These are phyloP conservation scores for Paraurostyla sp. DNA, from an alignment of 73 alveolate genomes.

Conservation along the genomic window DNA sequence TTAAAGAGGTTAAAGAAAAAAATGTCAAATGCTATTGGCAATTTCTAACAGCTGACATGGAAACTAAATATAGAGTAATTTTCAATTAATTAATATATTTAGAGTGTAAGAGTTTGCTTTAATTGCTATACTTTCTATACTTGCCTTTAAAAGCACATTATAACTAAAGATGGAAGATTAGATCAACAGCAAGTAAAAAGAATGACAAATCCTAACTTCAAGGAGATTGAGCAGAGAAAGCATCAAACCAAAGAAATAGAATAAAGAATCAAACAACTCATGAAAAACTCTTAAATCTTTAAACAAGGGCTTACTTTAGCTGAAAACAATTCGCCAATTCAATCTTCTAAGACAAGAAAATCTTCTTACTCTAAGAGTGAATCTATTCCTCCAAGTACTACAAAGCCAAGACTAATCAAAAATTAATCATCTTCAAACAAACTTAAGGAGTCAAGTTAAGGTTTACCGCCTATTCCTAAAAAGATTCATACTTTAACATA, in stretches of 20 bases:
- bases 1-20: neutral
- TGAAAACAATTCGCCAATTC: neutral
- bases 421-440: too few relatives aligned
- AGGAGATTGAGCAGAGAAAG: constrained; percentile 24
- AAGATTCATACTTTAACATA: too few relatives aligned
- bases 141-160: neutral
- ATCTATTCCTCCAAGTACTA: too few relatives aligned
- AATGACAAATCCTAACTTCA: constrained; percentile 44
- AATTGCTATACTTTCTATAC: constrained; percentile 20
- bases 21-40: constrained; percentile 7
- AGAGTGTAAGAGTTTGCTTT: constrained; percentile 32
- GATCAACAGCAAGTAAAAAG: neutral
- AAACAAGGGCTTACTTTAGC: neutral
- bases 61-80: neutral
- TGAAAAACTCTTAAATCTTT: neutral
- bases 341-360: neutral
- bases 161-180: neutral
- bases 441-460: too few relatives aligned
- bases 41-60: neutral
- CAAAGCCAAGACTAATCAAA: too few relatives aligned
- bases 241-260: constrained; percentile 12
- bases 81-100: neutral
- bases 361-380: too few relatives aligned
- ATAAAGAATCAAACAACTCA: neutral
- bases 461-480: too few relatives aligned